Evolutionary conservation across 768 basidiomycete genomes (phyloP).

Genomic region (Butyriboletus loyo): DNA sequence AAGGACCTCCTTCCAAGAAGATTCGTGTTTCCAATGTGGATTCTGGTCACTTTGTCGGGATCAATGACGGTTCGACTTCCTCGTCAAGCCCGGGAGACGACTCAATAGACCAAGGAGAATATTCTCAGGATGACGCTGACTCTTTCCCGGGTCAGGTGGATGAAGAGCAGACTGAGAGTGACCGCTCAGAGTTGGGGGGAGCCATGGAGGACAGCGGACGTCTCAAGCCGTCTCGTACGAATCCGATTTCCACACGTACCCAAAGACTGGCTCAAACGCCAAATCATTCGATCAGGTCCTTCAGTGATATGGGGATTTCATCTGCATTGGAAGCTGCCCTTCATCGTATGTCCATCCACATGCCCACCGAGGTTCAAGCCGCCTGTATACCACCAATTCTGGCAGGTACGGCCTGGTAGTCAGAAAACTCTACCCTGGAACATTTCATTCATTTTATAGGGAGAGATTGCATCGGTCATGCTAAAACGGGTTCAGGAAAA

Average conservation of each 20-base stretch:
- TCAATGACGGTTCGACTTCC: conserved; percentile 2
- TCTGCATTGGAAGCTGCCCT: conserved; percentile 61
- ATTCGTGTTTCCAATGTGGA: conserved; percentile 11
- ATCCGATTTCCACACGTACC: conserved; percentile 11
- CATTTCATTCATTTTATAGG: conserved; percentile 45
- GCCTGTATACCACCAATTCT: conserved; percentile 90
- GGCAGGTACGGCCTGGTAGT: conserved; percentile 45
- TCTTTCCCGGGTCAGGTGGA: conserved; percentile 6
- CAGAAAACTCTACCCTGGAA: not conserved
- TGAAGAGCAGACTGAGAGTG: not conserved
- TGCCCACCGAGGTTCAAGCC: conserved; percentile 83
- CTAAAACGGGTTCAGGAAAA: conserved; percentile 97
- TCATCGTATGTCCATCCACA: conserved; percentile 76
- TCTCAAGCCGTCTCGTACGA: conserved; percentile 22
- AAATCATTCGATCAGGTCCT: conserved; percentile 34
- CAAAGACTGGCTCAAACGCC: conserved; percentile 3
- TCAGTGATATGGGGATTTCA: conserved; percentile 59
- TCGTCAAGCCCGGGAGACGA: conserved; percentile 6
- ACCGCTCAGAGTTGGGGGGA: not conserved
- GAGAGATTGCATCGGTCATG: conserved; percentile 94
- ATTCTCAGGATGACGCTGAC: conserved; percentile 8
- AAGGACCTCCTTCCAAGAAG: conserved; percentile 41
- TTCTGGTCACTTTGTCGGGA: not conserved
- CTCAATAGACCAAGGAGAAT: conserved; percentile 22
- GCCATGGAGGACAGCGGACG: conserved; percentile 15